Percentiles rank a stretch among this genome's conserved stretches.
phyloP scores from a whole-genome alignment of 495 filamentous ascomycete genomes.

The Astrocystis sublimbata region DNA sequence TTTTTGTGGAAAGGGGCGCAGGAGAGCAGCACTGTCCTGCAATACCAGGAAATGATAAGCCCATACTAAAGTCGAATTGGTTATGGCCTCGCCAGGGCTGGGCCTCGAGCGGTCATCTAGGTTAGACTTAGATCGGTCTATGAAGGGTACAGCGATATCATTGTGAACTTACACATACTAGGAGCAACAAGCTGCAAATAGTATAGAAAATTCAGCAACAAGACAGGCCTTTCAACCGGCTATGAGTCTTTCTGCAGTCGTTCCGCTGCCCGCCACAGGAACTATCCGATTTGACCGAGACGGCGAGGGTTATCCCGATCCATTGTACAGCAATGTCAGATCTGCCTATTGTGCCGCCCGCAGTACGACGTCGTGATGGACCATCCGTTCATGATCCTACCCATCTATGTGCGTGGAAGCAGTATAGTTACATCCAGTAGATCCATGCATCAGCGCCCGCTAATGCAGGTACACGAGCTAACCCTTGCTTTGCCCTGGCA shows the following conservation, averaged over 20 bases:
- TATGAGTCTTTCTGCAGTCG: not conserved
- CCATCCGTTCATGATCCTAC: not conserved
- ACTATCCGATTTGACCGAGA: not conserved
- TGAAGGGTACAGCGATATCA: too few relatives aligned
- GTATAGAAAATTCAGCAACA: too few relatives aligned
- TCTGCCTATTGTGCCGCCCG: not conserved
- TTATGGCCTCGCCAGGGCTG: too few relatives aligned
- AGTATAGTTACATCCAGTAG: too few relatives aligned
- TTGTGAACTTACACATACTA: too few relatives aligned
- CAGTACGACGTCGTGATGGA: not conserved
- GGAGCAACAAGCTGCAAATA: too few relatives aligned
- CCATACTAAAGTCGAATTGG: not conserved
- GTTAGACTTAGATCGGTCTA: too few relatives aligned
- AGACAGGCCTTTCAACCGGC: too few relatives aligned
- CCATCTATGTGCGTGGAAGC: too few relatives aligned
- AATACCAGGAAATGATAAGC: not conserved
- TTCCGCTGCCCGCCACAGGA: not conserved
- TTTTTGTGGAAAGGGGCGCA: slow-evolving; percentile 11
- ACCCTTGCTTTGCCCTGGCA: not conserved
- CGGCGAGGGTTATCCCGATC: not conserved
- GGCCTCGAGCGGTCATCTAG: too few relatives aligned
- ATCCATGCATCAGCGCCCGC: not conserved
- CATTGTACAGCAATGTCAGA: not conserved
- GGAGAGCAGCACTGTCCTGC: slow-evolving; percentile 12
- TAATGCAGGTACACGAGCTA: slow-evolving; percentile 17